Conservation (phyloP, 768 basidiomycete species). For the Boletellus sp. region DNA sequence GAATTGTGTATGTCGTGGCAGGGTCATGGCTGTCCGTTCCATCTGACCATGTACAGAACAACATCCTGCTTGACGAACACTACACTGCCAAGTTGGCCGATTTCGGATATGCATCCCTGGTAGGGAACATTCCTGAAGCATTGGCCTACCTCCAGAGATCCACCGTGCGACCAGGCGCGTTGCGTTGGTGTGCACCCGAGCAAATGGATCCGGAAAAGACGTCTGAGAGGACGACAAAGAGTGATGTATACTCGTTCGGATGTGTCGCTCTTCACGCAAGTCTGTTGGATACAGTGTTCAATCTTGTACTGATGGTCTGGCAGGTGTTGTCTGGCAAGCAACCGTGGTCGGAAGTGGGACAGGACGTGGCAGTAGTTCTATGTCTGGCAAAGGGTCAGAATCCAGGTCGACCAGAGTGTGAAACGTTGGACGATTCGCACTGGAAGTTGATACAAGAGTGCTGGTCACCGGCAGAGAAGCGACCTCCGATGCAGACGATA, state of each 20-base stretch:
- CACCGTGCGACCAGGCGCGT: constrained; percentile 34
- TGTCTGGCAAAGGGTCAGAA: too few relatives aligned
- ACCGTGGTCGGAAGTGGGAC: too few relatives aligned
- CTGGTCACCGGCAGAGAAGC: constrained; percentile 1
- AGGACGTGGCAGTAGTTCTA: too few relatives aligned
- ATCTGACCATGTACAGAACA: constrained; percentile 12
- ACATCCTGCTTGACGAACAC: too few relatives aligned
- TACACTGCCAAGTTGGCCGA: constrained; percentile 39
- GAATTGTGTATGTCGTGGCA: not conserved
- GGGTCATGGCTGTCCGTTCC: not conserved
- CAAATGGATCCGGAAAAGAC: constrained; percentile 21
- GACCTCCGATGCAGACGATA: not conserved
- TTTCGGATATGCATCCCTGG: constrained; percentile 34
- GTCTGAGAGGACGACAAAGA: constrained; percentile 1
- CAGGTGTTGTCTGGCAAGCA: constrained; percentile 9
- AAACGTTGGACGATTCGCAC: not conserved
- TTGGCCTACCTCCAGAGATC: constrained; percentile 1
- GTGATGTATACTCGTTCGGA: constrained; percentile 15
- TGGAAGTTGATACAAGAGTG: constrained; percentile 7
- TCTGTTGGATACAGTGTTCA: constrained; percentile 35
- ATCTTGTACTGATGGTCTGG: constrained; percentile 3
- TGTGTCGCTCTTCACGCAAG: constrained; percentile 30
- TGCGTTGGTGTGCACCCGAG: constrained; percentile 43
- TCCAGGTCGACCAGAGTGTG: not conserved
- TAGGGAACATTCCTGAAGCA: too few relatives aligned